Evolutionary conservation across 495 filamentous ascomycete genomes (phyloP), one percentile per base, ranked within the genome.

Genomic region (Cetradonia linearis): DNA sequence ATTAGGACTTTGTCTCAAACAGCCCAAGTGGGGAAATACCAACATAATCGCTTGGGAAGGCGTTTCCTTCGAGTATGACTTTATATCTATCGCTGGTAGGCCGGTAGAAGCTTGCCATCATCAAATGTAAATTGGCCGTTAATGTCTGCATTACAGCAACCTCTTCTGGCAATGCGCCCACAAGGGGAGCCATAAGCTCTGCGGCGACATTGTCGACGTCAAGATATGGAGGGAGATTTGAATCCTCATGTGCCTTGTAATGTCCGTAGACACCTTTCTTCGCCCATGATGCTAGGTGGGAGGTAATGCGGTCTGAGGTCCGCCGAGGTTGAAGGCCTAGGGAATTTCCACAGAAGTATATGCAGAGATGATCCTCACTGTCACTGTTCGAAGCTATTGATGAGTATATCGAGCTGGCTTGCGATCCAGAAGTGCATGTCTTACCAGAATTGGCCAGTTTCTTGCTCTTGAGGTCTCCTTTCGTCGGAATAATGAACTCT

Each of bases 311-410:
- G 18, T 78, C 73, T 46, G 78, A 75, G 2, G 85, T 89, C 58
- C 80, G 78, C 59, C 80, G 82, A 40, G 93, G 94, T 69, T 97
- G 93, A 36, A 94, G 78, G 46, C 93, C 93, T 11, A 98, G 79
- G 5, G 93, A 98, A 74, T 98, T 96, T n/a, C 93, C 93, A 68
- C 91, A 96, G 46, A 98, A 79, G 70, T 98, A 98, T 66, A 89
- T 86, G 71, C 82, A 86, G 55, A 69, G 71, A 36, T 74, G 63
- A 30, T 75, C 69, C 8, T 40, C 50, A 65, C 33, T 55, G 68
- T 67, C 66, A 65, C 65, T 59, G 33, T 70, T 66, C 20, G 72
- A 69, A 47, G 18, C 61, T 63, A 16, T 38, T 25, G 55, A 48
- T 61, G 28, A 61, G 59, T 20, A 55, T 40, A 20, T 37, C 47